phyloP scores from a whole-genome alignment of 257 asterid genomes.

The Leptodermis oblonga region DNA sequence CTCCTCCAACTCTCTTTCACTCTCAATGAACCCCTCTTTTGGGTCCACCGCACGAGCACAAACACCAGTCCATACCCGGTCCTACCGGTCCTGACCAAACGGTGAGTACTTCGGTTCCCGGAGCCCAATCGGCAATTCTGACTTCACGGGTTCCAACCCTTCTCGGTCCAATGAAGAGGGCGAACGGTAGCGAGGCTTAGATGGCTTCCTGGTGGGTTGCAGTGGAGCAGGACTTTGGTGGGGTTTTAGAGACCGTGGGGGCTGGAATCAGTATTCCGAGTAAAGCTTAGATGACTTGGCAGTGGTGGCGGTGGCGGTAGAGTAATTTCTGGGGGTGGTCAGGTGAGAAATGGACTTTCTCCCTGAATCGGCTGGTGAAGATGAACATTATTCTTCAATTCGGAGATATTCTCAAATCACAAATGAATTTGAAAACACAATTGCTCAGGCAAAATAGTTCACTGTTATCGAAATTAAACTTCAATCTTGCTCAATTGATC shows the following conservation, averaged over 20 bases:
- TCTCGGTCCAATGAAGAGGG: slow-evolving; percentile 71
- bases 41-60: slow-evolving; percentile 93
- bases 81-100: slow-evolving; percentile 76
- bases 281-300: slow-evolving; percentile 51
- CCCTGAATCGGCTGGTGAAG: slow-evolving; percentile 30
- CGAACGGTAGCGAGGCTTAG: slow-evolving; percentile 71
- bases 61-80: slow-evolving; percentile 87
- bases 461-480: too few species aligned
- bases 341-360: slow-evolving; percentile 19
- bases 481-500: too few species aligned
- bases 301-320: slow-evolving; percentile 23
- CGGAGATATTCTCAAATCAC: too few species aligned
- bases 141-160: slow-evolving; percentile 31
- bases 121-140: slow-evolving; percentile 85
- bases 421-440: too few species aligned
- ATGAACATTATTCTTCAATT: slow-evolving; percentile 1
- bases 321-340: slow-evolving; percentile 35
- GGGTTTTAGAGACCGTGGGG: slow-evolving; percentile 62
- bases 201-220: slow-evolving; percentile 22
- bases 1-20: slow-evolving; percentile 63
- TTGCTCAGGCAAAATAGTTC: too few species aligned
- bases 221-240: slow-evolving; percentile 21
- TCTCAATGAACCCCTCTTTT: slow-evolving; percentile 43
- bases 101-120: slow-evolving; percentile 95
- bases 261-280: slow-evolving; percentile 53